phyloP scores from a whole-genome alignment of 305 asterid species.

The Salvia sclarea region DNA sequence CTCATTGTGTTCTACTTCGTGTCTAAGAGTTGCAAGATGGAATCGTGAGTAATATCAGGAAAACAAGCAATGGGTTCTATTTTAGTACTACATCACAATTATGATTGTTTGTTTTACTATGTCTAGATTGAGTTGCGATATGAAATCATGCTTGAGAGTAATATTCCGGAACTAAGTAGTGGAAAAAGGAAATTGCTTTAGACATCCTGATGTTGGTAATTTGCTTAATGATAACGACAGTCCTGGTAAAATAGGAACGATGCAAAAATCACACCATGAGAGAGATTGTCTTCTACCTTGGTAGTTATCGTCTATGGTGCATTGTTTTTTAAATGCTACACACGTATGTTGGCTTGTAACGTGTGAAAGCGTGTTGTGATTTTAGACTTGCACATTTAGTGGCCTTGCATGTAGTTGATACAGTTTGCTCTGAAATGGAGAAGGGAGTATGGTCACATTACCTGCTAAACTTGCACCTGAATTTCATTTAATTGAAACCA shows the following conservation, averaged over 20 bases:
- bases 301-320: background rate
- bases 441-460: slow-evolving; percentile 13
- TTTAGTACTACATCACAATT: background rate
- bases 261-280: slow-evolving; percentile 1
- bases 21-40: background rate
- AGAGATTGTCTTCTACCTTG: slow-evolving; percentile 19
- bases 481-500: background rate
- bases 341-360: slow-evolving; percentile 7
- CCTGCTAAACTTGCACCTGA: slow-evolving; percentile 12
- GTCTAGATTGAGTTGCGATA: background rate
- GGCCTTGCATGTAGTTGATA: slow-evolving; percentile 21
- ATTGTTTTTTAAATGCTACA: background rate
- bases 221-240: background rate
- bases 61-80: background rate
- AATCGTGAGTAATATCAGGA: background rate
- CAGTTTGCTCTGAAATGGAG: slow-evolving; percentile 13
- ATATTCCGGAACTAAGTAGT: background rate
- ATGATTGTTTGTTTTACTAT: slow-evolving; percentile 13
- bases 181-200: slow-evolving; percentile 12
- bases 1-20: slow-evolving; percentile 7
- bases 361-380: slow-evolving; percentile 22
- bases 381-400: background rate
- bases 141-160: slow-evolving; percentile 5
- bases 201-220: background rate
- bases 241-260: slow-evolving; percentile 16